Evolutionary conservation across 163 green algal genomes (phyloP).

Genomic region (Scenedesmus sp.): DNA sequence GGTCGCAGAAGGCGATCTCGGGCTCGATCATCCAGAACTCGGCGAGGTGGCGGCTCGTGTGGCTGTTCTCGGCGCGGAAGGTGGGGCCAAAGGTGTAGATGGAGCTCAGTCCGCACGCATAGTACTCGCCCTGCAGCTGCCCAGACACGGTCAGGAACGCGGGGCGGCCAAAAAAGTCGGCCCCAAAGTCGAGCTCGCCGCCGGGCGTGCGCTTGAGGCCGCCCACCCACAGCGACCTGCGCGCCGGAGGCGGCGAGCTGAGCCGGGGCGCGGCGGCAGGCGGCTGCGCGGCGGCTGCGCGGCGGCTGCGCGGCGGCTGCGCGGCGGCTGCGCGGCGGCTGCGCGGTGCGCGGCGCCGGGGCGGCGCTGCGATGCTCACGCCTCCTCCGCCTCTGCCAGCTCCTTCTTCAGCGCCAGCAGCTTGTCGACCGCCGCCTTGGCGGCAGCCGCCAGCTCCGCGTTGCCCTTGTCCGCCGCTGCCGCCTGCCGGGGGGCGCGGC

Average conservation of each 20-base stretch:
- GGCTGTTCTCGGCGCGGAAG: conserved; percentile 95
- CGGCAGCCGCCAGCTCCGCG: conserved; percentile 56
- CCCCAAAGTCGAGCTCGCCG: conserved; percentile 81
- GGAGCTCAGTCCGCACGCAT: conserved; percentile 81
- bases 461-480: conserved; percentile 77
- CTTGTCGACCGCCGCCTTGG: conserved; percentile 60
- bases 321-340: too few relatives aligned
- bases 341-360: too few relatives aligned
- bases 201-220: conserved; percentile 61
- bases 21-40: conserved; percentile 99
- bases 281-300: too few relatives aligned
- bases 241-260: background rate
- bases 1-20: conserved; percentile 97
- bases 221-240: conserved; percentile 36
- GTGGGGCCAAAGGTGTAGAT: conserved; percentile 97
- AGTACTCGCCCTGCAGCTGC: conserved; percentile 90
- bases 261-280: too few relatives aligned
- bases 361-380: too few relatives aligned
- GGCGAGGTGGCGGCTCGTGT: conserved; percentile 96
- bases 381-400: conserved; percentile 57
- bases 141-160: conserved; percentile 93
- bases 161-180: conserved; percentile 92
- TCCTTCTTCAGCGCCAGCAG: conserved; percentile 82
- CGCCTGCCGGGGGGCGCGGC: conserved; percentile 48
- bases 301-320: too few relatives aligned